A percentile compares a stretch with the other conserved stretches of the same genome.
Conservation (phyloP, 306 rosid genomes). For the Chamaecrista fasciculata region DNA sequence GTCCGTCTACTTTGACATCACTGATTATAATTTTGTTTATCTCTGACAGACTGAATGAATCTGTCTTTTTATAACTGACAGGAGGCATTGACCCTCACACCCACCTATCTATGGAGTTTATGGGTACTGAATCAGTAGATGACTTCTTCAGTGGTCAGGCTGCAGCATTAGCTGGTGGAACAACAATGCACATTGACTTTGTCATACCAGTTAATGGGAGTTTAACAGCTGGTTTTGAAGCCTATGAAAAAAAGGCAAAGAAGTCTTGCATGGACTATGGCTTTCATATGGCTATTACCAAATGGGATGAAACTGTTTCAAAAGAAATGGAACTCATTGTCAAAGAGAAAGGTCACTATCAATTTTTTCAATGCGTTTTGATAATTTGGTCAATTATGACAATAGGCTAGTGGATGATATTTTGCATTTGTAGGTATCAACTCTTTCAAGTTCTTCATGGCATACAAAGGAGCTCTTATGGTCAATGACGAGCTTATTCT, state of each 20-base stretch:
- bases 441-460: conserved; percentile 95
- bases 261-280: conserved; percentile 93
- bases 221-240: conserved; percentile 71
- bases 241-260: conserved; percentile 71
- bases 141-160: conserved; percentile 98
- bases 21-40: not conserved
- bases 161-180: conserved; percentile 97
- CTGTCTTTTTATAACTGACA: conserved; percentile 38
- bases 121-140: conserved; percentile 59
- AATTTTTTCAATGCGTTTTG: conserved; percentile 20
- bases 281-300: conserved; percentile 96
- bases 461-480: conserved; percentile 89
- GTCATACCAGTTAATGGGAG: conserved; percentile 74
- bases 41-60: conserved; percentile 5
- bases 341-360: conserved; percentile 73
- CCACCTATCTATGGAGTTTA: conserved; percentile 71
- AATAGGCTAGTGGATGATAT: conserved; percentile 3
- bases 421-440: conserved; percentile 63
- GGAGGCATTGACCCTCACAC: conserved; percentile 99
- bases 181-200: conserved; percentile 96
- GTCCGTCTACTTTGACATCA: not conserved
- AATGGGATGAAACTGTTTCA: conserved; percentile 80
- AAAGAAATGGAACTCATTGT: conserved; percentile 86
- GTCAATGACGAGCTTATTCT: conserved; percentile 79
- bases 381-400: not conserved